These are phyloP conservation scores for Nigrospora sphaerica DNA, from an alignment of 2,329 filamentous ascomycete species.

Conservation along the genomic window DNA sequence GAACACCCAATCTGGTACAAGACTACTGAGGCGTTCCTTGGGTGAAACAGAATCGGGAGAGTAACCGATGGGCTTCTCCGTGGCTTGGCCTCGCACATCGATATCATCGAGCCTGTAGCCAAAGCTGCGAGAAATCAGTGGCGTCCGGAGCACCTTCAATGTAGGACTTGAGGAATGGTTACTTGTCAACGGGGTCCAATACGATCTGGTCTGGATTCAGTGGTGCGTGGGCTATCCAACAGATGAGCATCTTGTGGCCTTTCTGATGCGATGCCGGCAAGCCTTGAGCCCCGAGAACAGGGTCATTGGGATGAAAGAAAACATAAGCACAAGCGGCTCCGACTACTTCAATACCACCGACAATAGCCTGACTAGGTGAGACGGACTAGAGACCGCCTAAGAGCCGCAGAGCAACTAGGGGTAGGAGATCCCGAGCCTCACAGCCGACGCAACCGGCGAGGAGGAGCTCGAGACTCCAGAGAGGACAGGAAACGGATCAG, in stretches of 20 bases:
- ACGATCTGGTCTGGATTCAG: slow-evolving; percentile 85
- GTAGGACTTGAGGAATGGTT: slow-evolving; percentile 68
- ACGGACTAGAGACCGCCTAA: too few relatives aligned
- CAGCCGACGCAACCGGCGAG: too few relatives aligned
- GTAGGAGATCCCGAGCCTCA: too few relatives aligned
- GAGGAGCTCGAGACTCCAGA: too few relatives aligned
- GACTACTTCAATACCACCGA: too few relatives aligned
- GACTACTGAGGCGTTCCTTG: not conserved
- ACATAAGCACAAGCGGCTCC: too few relatives aligned
- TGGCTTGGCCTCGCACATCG: slow-evolving; percentile 61
- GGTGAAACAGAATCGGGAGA: slow-evolving; percentile 62
- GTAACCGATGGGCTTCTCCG: slow-evolving; percentile 74
- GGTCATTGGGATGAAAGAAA: slow-evolving; percentile 77
- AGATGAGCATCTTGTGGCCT: slow-evolving; percentile 63
- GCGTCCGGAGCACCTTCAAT: slow-evolving; percentile 59
- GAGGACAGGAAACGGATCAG: too few relatives aligned
- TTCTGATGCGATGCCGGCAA: slow-evolving; percentile 53
- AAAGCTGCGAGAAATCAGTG: slow-evolving; percentile 52
- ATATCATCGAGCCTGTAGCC: slow-evolving; percentile 77
- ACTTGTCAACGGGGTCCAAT: slow-evolving; percentile 39
- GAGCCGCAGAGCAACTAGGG: too few relatives aligned
- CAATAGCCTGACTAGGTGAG: too few relatives aligned
- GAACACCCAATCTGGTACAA: not conserved
- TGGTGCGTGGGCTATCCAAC: too few relatives aligned
- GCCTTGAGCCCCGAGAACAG: slow-evolving; percentile 31